Evolutionary conservation across 2,329 filamentous ascomycete genomes (phyloP).

Genomic region (Teratosphaeria nubilosa): DNA sequence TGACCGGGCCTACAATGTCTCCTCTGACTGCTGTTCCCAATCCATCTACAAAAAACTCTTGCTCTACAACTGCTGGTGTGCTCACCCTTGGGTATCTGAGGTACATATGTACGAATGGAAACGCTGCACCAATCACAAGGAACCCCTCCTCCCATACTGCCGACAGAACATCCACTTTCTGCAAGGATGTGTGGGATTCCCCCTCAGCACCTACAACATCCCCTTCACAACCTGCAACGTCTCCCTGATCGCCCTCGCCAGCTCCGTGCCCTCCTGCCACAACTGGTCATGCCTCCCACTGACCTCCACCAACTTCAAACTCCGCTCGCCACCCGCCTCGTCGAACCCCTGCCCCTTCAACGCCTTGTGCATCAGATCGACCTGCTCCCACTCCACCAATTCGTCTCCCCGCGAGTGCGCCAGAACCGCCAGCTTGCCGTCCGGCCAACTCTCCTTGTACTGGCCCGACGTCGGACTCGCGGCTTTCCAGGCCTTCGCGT

Average conservation of each 20-base stretch:
- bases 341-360: conserved; percentile 36
- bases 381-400: conserved; percentile 46
- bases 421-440: conserved; percentile 32
- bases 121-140: no score
- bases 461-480: conserved; percentile 41
- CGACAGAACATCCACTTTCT: no score
- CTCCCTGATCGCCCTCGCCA: conserved; percentile 35
- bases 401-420: conserved; percentile 39
- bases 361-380: conserved; percentile 44
- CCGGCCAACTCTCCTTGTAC: conserved; percentile 34
- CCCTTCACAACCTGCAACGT: conserved; percentile 10
- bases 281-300: conserved; percentile 53
- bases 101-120: no score
- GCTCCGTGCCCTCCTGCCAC: conserved; percentile 50
- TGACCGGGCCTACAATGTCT: no score
- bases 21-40: no score
- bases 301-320: conserved; percentile 37
- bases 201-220: neutral
- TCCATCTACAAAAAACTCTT: no score
- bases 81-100: neutral
- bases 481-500: conserved; percentile 40
- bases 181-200: no score
- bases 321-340: conserved; percentile 20
- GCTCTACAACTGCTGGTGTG: no score
- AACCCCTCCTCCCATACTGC: no score